Conservation (phyloP, 2,329 filamentous ascomycete species). For the Pezizomycotina sp. region DNA sequence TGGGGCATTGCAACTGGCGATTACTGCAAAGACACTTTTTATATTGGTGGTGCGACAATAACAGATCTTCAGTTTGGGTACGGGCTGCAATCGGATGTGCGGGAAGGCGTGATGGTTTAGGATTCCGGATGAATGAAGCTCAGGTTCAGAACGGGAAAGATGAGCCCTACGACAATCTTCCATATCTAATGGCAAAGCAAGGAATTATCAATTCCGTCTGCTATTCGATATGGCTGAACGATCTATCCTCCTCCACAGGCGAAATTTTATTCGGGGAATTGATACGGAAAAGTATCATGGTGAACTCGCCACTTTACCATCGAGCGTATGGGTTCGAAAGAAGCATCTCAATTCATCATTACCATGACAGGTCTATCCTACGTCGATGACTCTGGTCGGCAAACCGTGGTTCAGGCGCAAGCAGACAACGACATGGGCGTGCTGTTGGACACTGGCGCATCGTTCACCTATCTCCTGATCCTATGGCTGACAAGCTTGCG, state of each 20-base stretch:
- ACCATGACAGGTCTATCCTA: constrained; percentile 51
- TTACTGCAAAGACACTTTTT: constrained; percentile 29
- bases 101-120: constrained; percentile 39
- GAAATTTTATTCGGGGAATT: constrained; percentile 68
- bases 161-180: constrained; percentile 41
- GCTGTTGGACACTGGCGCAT: constrained; percentile 18
- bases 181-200: constrained; percentile 47
- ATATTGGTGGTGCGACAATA: constrained; percentile 27
- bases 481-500: constrained; percentile 18
- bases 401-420: constrained; percentile 20
- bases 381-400: constrained; percentile 41
- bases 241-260: constrained; percentile 46
- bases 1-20: constrained; percentile 28
- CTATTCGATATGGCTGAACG: constrained; percentile 51
- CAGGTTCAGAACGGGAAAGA: constrained; percentile 19
- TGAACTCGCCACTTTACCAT: constrained; percentile 48
- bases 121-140: constrained; percentile 27
- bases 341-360: constrained; percentile 33
- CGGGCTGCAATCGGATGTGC: constrained; percentile 27
- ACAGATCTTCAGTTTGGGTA: constrained; percentile 28
- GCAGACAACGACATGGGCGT: constrained; percentile 32
- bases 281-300: constrained; percentile 57
- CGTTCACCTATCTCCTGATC: constrained; percentile 24
- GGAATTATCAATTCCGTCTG: constrained; percentile 45
- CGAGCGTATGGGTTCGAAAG: constrained; percentile 49